These are phyloP conservation scores for Aspergillus fijiensis DNA, from an alignment of 2,329 filamentous ascomycete species.

Conservation along the genomic window DNA sequence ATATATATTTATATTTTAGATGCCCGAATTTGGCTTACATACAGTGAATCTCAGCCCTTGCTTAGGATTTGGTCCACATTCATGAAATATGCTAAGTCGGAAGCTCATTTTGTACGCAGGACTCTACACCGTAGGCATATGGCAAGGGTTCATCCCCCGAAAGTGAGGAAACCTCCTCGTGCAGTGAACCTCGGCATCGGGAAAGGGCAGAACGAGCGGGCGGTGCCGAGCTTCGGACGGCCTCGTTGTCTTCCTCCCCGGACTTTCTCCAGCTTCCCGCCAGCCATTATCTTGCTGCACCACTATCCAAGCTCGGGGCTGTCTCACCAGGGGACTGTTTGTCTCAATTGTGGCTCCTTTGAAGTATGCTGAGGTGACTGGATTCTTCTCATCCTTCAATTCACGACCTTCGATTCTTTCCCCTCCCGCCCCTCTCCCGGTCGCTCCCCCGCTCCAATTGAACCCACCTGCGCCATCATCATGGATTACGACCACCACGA, in stretches of 20 bases:
- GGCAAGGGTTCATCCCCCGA: neutral
- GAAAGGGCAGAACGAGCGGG: slow-evolving; percentile 33
- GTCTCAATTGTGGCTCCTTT: neutral
- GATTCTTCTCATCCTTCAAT: slow-evolving; percentile 1
- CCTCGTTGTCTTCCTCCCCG: slow-evolving; percentile 31
- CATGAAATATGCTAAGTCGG: too few species aligned
- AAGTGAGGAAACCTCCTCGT: neutral
- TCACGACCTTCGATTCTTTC: neutral
- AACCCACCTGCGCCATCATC: slow-evolving; percentile 12
- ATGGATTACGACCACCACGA: slow-evolving; percentile 47
- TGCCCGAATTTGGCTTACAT: too few species aligned
- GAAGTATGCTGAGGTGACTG: slow-evolving; percentile 1
- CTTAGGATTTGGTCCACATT: too few species aligned
- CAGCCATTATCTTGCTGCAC: neutral
- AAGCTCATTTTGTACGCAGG: too few species aligned
- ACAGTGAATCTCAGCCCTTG: too few species aligned
- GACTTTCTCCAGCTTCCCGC: slow-evolving; percentile 29
- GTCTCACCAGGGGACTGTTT: neutral
- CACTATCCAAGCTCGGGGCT: neutral
- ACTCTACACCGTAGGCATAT: too few species aligned
- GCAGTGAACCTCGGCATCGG: slow-evolving; percentile 38
- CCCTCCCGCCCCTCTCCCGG: neutral
- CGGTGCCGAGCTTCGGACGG: slow-evolving; percentile 29
- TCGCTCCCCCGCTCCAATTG: slow-evolving; percentile 17
- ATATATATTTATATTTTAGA: too few species aligned